phyloP scores from a whole-genome alignment of 305 asterid species.

The Fraxinus ornus region DNA sequence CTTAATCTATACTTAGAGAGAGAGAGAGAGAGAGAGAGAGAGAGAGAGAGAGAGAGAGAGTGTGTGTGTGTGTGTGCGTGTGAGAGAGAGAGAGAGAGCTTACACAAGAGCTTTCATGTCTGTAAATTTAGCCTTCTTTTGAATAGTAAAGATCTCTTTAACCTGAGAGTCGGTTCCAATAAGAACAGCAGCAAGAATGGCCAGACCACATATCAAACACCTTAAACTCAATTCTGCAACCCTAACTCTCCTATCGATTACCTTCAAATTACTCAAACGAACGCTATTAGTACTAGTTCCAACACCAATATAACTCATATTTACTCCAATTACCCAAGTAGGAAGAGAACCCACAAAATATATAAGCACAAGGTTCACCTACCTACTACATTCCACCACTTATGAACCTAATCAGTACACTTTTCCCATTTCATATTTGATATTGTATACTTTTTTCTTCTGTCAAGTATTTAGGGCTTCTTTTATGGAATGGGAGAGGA shows the following conservation, averaged over 20 bases:
- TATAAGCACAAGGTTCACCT: neutral
- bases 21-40: neutral
- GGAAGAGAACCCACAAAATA: neutral
- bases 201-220: constrained; percentile 62
- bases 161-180: constrained; percentile 75
- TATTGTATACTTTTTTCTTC: neutral
- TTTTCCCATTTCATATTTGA: neutral
- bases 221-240: constrained; percentile 64
- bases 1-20: neutral
- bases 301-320: constrained; percentile 74
- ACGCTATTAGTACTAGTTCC: constrained; percentile 79
- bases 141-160: constrained; percentile 68
- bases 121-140: constrained; percentile 74
- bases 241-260: constrained; percentile 64
- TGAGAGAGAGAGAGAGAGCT: constrained; percentile 33
- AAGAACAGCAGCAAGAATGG: constrained; percentile 67
- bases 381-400: neutral
- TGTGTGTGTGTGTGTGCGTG: too few relatives aligned
- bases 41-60: neutral
- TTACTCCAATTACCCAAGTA: neutral
- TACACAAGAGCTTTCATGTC: constrained; percentile 95
- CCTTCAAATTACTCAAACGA: constrained; percentile 69
- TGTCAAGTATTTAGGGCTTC: neutral
- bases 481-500: neutral
- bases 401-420: neutral